These are phyloP conservation scores for Pleurozium schreberi DNA, from an alignment of 225 moss, liverwort and hornwort species.

Conservation along the genomic window DNA sequence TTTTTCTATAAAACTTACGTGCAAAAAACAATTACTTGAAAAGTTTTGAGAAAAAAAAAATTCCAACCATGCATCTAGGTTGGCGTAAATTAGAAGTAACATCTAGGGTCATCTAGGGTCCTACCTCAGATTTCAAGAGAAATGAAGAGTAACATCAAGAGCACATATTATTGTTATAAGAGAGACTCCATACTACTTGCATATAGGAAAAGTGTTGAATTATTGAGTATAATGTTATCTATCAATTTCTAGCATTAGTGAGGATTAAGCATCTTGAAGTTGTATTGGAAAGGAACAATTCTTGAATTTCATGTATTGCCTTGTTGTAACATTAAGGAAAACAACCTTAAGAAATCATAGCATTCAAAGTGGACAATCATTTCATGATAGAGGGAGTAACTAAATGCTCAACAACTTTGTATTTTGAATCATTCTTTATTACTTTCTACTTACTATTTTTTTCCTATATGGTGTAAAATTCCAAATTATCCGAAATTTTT, in stretches of 20 bases:
- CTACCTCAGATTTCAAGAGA: not conserved
- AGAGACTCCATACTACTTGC: not conserved
- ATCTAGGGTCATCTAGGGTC: not conserved
- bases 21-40: not conserved
- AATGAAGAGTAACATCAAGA: not conserved
- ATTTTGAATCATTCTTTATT: no score
- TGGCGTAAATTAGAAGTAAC: not conserved
- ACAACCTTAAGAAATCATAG: no score
- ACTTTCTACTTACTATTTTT: no score
- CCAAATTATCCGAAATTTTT: no score
- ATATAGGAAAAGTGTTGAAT: not conserved
- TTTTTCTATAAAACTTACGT: not conserved
- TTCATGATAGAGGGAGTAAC: no score
- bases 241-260: not conserved
- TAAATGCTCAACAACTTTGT: no score
- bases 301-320: not conserved
- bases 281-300: not conserved
- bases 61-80: not conserved
- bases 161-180: fast-evolving
- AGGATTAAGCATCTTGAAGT: not conserved
- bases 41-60: not conserved
- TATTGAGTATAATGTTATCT: not conserved
- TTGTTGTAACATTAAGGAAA: not conserved
- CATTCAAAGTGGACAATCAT: no score
- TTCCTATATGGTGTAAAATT: no score